A percentile compares a stretch with the other conserved stretches of the same genome.
Evolutionary conservation across 2,329 filamentous ascomycete species (phyloP).

Genomic region (Hypoxylon sp.): DNA sequence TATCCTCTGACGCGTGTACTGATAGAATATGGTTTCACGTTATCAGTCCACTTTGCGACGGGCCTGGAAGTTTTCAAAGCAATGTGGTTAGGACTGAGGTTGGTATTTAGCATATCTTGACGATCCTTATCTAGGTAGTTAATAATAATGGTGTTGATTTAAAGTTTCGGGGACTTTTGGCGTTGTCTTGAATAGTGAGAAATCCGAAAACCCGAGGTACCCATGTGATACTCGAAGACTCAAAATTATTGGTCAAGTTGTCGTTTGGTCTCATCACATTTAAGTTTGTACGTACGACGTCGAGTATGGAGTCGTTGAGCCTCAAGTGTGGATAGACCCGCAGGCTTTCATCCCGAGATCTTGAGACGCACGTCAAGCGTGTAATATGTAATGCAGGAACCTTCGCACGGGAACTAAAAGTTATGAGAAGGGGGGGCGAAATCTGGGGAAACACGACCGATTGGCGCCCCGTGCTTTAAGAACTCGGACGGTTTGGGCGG

Average conservation of each 20-base stretch:
- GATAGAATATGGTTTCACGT: constrained; percentile 14
- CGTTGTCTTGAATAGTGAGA: neutral
- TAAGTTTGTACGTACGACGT: too few relatives aligned
- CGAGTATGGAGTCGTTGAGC: too few relatives aligned
- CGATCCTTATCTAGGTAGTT: constrained; percentile 7
- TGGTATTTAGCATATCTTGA: constrained; percentile 18
- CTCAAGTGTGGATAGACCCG: constrained; percentile 27
- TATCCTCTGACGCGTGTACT: constrained; percentile 23
- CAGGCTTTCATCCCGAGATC: constrained; percentile 4
- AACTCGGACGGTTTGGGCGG: neutral
- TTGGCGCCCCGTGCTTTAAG: constrained; percentile 1
- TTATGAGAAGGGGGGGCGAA: too few relatives aligned
- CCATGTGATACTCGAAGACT: neutral
- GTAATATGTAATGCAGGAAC: constrained; percentile 25
- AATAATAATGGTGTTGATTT: constrained; percentile 26
- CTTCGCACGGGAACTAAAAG: too few relatives aligned
- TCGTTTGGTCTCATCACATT: too few relatives aligned
- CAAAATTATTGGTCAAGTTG: too few relatives aligned
- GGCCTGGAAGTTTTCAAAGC: constrained; percentile 17
- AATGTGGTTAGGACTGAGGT: neutral
- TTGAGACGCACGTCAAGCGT: too few relatives aligned
- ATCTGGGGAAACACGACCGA: too few relatives aligned
- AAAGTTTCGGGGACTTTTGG: neutral
- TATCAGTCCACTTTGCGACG: constrained; percentile 11
- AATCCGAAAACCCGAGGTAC: too few relatives aligned